phyloP scores from a whole-genome alignment of 495 filamentous ascomycete genomes.

The Oidiodendron maius region DNA sequence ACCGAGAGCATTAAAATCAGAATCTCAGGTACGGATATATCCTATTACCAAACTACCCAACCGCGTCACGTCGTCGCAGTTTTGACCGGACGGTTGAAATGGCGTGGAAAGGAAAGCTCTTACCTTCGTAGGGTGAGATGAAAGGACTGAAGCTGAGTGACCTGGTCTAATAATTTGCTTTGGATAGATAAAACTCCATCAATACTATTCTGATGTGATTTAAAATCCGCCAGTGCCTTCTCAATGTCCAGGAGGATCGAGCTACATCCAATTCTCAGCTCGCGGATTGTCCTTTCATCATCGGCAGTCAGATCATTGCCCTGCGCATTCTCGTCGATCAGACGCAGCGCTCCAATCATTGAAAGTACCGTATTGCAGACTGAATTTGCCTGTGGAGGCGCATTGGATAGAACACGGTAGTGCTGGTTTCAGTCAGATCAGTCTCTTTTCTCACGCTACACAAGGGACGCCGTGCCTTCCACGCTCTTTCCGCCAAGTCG shows the following conservation, averaged over 20 bases:
- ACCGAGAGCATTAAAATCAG: too few relatives aligned
- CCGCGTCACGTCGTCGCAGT: too few relatives aligned
- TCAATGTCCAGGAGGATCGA: neutral
- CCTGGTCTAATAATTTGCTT: neutral
- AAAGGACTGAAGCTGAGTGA: neutral
- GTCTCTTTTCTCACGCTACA: neutral
- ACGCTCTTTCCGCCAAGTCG: neutral
- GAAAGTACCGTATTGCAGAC: neutral
- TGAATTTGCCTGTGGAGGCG: neutral
- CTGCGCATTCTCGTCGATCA: neutral
- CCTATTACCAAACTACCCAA: too few relatives aligned
- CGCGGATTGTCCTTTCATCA: neutral
- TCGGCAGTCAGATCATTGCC: neutral
- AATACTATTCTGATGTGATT: neutral
- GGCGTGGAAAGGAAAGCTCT: neutral
- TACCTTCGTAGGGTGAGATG: neutral
- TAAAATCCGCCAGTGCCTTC: neutral
- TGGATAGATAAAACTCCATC: neutral
- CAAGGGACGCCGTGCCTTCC: neutral
- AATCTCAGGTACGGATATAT: too few relatives aligned
- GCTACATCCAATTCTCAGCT: neutral
- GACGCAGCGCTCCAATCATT: neutral
- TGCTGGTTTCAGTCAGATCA: too few relatives aligned
- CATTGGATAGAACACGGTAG: neutral
- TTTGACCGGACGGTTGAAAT: too few relatives aligned